Percentiles rank a stretch among this genome's conserved stretches.
Conservation (phyloP, 192 early-diverging fungal genomes). For the Coemansia nantahalensis region DNA sequence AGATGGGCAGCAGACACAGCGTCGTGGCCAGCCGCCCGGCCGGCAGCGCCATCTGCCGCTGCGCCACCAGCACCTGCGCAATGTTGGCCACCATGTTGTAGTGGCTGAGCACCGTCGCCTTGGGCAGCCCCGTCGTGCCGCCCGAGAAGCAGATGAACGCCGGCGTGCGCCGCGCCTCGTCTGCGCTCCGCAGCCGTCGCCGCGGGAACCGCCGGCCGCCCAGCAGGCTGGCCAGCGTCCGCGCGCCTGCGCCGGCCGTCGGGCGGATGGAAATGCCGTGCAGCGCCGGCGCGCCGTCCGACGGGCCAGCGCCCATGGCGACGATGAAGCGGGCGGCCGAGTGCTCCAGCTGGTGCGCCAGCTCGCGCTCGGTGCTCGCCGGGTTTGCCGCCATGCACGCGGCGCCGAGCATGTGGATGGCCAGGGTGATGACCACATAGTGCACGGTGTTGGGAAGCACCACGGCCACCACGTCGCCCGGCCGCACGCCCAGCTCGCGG, state of each 20-base stretch:
- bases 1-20: constrained; percentile 58
- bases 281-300: no score
- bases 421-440: constrained; percentile 61
- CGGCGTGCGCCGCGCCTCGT: neutral
- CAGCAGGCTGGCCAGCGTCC: no score
- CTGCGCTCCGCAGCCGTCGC: neutral
- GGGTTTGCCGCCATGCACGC: constrained; percentile 76
- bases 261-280: no score
- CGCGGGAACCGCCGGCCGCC: no score
- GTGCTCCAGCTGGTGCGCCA: constrained; percentile 73
- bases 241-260: no score
- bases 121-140: constrained; percentile 67
- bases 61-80: constrained; percentile 26
- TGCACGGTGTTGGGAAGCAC: constrained; percentile 68
- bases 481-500: constrained; percentile 55
- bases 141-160: constrained; percentile 65
- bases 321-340: constrained; percentile 15
- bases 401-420: constrained; percentile 60
- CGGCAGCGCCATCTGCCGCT: neutral
- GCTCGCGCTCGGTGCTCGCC: constrained; percentile 70
- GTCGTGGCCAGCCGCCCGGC: neutral
- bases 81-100: constrained; percentile 67
- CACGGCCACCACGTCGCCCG: constrained; percentile 70
- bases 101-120: constrained; percentile 64
- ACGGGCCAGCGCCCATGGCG: no score